phyloP scores from a whole-genome alignment of 2,329 filamentous ascomycete genomes.

The Aspergillus novoparasiticus region DNA sequence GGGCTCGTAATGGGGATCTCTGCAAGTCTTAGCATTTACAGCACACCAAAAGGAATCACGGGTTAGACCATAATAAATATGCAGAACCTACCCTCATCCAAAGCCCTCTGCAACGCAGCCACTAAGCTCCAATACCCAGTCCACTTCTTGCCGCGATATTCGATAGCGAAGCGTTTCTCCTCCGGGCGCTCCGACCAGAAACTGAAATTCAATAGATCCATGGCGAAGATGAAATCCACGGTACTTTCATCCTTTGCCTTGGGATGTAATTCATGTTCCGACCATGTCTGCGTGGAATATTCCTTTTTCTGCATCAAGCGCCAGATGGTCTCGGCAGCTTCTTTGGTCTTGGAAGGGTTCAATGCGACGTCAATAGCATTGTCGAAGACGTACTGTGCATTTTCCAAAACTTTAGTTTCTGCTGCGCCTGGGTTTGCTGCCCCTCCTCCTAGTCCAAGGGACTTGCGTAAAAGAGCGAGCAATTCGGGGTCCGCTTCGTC shows the following conservation, averaged over 20 bases:
- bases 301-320: slow-evolving; percentile 77
- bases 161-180: slow-evolving; percentile 76
- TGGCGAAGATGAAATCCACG: slow-evolving; percentile 91
- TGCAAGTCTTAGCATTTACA: slow-evolving; percentile 39
- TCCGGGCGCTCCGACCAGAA: slow-evolving; percentile 83
- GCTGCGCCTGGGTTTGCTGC: slow-evolving; percentile 58
- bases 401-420: slow-evolving; percentile 79
- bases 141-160: slow-evolving; percentile 79
- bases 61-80: neutral
- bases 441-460: slow-evolving; percentile 66
- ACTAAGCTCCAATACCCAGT: slow-evolving; percentile 96
- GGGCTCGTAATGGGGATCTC: slow-evolving; percentile 87
- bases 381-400: slow-evolving; percentile 84
- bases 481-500: slow-evolving; percentile 89
- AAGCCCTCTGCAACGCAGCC: slow-evolving; percentile 78
- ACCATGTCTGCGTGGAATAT: slow-evolving; percentile 86
- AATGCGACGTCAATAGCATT: slow-evolving; percentile 92
- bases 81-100: slow-evolving; percentile 73
- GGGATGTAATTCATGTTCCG: slow-evolving; percentile 86
- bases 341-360: slow-evolving; percentile 78
- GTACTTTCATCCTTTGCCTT: slow-evolving; percentile 77
- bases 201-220: slow-evolving; percentile 95
- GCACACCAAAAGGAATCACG: neutral
- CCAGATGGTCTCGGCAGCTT: slow-evolving; percentile 78
- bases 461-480: slow-evolving; percentile 79